phyloP scores from a whole-genome alignment of 2,329 filamentous ascomycete genomes.

The Xenosphaeropsis pyriputrescens region DNA sequence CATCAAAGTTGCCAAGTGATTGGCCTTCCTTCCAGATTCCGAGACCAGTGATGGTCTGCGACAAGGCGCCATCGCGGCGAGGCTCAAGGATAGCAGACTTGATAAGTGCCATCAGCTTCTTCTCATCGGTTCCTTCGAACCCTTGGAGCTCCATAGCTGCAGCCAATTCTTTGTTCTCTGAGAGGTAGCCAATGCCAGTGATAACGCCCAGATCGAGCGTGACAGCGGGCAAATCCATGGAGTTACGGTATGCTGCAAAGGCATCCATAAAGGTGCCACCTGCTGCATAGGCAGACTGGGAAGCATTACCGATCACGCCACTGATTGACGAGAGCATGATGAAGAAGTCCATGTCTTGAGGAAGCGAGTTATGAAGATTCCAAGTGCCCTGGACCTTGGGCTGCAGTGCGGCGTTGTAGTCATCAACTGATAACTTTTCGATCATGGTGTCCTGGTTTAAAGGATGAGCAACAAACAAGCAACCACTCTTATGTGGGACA shows the following conservation, averaged over 20 bases:
- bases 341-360: slow-evolving; percentile 22
- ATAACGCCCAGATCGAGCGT: not conserved
- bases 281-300: slow-evolving; percentile 31
- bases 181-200: not conserved
- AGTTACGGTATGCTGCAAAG: slow-evolving; percentile 22
- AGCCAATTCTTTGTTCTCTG: not conserved
- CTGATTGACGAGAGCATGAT: slow-evolving; percentile 21
- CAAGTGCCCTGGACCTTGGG: slow-evolving; percentile 8
- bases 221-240: not conserved
- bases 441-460: not conserved
- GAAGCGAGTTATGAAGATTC: slow-evolving; percentile 13
- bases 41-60: not conserved
- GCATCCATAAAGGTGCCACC: slow-evolving; percentile 32
- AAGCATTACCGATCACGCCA: slow-evolving; percentile 18
- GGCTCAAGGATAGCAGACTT: not conserved
- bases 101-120: not conserved
- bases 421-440: not conserved
- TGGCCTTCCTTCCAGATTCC: not conserved
- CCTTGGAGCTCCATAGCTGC: not conserved
- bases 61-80: not conserved
- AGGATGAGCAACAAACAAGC: not conserved
- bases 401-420: not conserved
- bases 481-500: not conserved
- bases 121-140: not conserved
- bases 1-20: no score